These are phyloP conservation scores for Kodamaea ohmeri DNA, from an alignment of 1,139 yeast genomes.

Conservation along the genomic window DNA sequence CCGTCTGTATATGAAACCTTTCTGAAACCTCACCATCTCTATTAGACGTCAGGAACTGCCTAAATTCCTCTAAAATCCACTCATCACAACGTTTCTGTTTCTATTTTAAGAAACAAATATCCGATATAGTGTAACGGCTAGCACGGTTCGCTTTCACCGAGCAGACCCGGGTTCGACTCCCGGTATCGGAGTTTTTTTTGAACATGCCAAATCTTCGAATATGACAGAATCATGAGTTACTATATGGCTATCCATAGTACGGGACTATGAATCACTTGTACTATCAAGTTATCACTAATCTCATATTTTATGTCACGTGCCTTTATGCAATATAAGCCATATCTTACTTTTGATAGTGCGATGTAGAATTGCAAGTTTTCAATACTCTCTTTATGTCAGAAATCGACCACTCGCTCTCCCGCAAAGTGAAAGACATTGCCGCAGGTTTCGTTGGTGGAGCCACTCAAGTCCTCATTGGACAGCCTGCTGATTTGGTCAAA, in stretches of 20 bases:
- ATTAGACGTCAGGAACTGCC: too few species aligned
- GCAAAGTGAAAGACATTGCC: constrained; percentile 61
- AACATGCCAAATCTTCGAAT: background rate
- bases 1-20: too few species aligned
- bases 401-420: constrained; percentile 49
- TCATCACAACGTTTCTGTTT: too few species aligned
- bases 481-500: constrained; percentile 70
- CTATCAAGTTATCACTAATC: background rate
- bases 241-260: background rate
- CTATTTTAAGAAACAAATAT: too few species aligned
- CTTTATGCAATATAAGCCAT: constrained; percentile 12
- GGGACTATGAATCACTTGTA: background rate
- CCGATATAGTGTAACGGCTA: constrained; percentile 83
- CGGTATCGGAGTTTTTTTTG: constrained; percentile 55
- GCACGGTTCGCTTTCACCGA: constrained; percentile 84
- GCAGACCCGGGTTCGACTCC: constrained; percentile 85
- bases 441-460: constrained; percentile 55
- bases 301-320: too few species aligned
- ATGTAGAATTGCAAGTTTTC: too few species aligned
- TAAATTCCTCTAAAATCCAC: too few species aligned
- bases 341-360: background rate
- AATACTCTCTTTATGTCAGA: constrained; percentile 13
- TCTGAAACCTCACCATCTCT: too few species aligned
- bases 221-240: too few species aligned
- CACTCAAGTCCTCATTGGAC: constrained; percentile 73